Percentiles rank a stretch among this genome's conserved stretches.
Evolutionary conservation across 2,329 filamentous ascomycete species (phyloP).

Genomic region (Neofusicoccum umdonicola): DNA sequence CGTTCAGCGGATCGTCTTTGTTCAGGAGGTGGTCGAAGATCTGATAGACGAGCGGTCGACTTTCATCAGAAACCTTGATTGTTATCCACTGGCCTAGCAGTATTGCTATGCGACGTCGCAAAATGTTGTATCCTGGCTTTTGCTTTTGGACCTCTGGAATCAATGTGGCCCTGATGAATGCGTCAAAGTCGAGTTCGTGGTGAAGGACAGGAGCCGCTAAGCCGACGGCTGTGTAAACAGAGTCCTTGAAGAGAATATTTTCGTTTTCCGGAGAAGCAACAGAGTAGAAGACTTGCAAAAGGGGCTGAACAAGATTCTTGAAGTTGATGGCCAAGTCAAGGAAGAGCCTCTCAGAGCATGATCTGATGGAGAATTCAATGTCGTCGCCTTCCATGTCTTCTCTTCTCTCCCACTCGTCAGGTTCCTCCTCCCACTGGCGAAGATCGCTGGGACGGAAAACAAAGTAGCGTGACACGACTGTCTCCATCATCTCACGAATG

Average conservation of each 20-base stretch:
- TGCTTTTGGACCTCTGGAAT: constrained; percentile 73
- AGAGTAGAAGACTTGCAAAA: constrained; percentile 78
- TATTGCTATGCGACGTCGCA: constrained; percentile 84
- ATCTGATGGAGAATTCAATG: constrained; percentile 89
- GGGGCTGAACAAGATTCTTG: constrained; percentile 73
- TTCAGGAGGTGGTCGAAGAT: constrained; percentile 86
- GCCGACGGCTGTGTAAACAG: constrained; percentile 90
- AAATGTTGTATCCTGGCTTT: constrained; percentile 69
- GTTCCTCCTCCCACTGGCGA: constrained; percentile 88
- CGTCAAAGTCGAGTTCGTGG: constrained; percentile 76
- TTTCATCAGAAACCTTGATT: constrained; percentile 67
- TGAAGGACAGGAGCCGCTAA: constrained; percentile 76
- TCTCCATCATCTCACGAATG: constrained; percentile 76
- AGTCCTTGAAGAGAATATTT: constrained; percentile 84
- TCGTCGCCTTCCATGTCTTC: constrained; percentile 77
- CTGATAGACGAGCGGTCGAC: constrained; percentile 74
- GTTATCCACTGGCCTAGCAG: constrained; percentile 86
- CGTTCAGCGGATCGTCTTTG: constrained; percentile 73
- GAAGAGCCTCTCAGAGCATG: constrained; percentile 91
- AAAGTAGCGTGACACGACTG: constrained; percentile 83
- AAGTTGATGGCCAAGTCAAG: constrained; percentile 87
- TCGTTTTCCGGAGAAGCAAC: constrained; percentile 65
- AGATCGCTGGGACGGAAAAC: constrained; percentile 82
- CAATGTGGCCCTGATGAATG: constrained; percentile 71
- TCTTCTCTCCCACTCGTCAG: constrained; percentile 90